Conservation (phyloP, 768 basidiomycete species). For the Boletus vinaceobasis region DNA sequence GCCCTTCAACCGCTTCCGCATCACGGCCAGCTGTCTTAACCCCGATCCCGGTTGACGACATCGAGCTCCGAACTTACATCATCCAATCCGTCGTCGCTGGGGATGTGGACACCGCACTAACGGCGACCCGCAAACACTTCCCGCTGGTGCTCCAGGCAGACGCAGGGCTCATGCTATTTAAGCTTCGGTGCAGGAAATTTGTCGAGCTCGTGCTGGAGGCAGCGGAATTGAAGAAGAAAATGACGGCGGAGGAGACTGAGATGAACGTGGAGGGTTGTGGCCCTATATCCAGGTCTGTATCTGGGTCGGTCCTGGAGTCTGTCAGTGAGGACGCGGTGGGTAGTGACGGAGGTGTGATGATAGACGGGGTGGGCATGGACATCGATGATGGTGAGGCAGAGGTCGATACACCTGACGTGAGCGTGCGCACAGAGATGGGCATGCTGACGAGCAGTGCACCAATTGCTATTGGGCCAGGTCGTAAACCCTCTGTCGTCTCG, state of each 20-base stretch:
- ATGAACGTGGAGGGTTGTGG: slow-evolving; percentile 28
- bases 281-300: slow-evolving; percentile 23
- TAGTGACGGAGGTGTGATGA: slow-evolving; percentile 43
- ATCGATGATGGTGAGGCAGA: slow-evolving; percentile 35
- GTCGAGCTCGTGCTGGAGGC: slow-evolving; percentile 77
- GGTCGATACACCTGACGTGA: slow-evolving; percentile 23
- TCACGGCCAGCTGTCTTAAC: slow-evolving; percentile 9
- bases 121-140: slow-evolving; percentile 52
- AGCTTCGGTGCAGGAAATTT: slow-evolving; percentile 80
- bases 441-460: slow-evolving; percentile 22
- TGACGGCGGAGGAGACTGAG: slow-evolving; percentile 41
- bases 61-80: slow-evolving; percentile 66
- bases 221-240: slow-evolving; percentile 62
- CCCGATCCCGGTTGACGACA: slow-evolving; percentile 43
- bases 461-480: slow-evolving; percentile 31
- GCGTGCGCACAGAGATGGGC: slow-evolving; percentile 7
- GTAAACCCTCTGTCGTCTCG: slow-evolving; percentile 28
- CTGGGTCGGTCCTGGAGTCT: slow-evolving; percentile 25
- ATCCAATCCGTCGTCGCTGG: slow-evolving; percentile 66
- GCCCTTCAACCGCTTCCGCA: slow-evolving; percentile 7
- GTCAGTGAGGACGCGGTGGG: slow-evolving; percentile 33
- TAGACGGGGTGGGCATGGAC: slow-evolving; percentile 59
- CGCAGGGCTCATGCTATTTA: slow-evolving; percentile 71
- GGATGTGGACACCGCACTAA: slow-evolving; percentile 66
- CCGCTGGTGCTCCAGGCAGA: slow-evolving; percentile 65